Evolutionary conservation across 1,139 yeast species (phyloP).

Genomic region (Protomyces inouyei): DNA sequence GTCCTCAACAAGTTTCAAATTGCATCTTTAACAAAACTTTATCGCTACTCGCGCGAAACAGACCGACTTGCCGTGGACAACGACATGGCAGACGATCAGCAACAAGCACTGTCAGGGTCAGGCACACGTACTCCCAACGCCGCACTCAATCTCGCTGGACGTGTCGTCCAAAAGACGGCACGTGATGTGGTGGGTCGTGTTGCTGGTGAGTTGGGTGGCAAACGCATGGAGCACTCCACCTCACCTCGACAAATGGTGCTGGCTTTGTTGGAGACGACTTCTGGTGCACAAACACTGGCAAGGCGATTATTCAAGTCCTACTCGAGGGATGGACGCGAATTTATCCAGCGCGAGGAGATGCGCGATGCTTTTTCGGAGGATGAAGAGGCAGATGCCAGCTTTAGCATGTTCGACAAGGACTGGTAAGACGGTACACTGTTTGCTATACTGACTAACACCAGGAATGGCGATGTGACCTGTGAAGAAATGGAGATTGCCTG

Average conservation of each 20-base stretch:
- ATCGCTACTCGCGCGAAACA: constrained; percentile 38
- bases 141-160: constrained; percentile 19
- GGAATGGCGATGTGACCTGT: constrained; percentile 42
- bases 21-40: constrained; percentile 38
- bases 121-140: constrained; percentile 22
- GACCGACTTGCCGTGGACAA: constrained; percentile 22
- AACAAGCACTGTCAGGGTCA: neutral
- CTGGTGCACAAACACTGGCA: constrained; percentile 40
- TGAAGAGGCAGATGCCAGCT: constrained; percentile 39
- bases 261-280: constrained; percentile 39
- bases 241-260: constrained; percentile 39
- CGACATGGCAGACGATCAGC: constrained; percentile 35
- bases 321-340: constrained; percentile 37
- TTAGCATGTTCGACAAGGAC: constrained; percentile 41
- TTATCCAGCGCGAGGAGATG: constrained; percentile 40
- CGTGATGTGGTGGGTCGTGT: constrained; percentile 38
- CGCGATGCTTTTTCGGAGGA: constrained; percentile 32
- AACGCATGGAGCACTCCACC: constrained; percentile 30
- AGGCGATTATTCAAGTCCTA: constrained; percentile 44
- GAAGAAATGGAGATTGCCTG: constrained; percentile 43
- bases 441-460: neutral
- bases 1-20: constrained; percentile 41
- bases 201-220: constrained; percentile 36
- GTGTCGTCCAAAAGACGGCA: constrained; percentile 32
- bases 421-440: too few species aligned